Conservation (phyloP, 805 yeast species). For the Hanseniaspora mollemarum region DNA sequence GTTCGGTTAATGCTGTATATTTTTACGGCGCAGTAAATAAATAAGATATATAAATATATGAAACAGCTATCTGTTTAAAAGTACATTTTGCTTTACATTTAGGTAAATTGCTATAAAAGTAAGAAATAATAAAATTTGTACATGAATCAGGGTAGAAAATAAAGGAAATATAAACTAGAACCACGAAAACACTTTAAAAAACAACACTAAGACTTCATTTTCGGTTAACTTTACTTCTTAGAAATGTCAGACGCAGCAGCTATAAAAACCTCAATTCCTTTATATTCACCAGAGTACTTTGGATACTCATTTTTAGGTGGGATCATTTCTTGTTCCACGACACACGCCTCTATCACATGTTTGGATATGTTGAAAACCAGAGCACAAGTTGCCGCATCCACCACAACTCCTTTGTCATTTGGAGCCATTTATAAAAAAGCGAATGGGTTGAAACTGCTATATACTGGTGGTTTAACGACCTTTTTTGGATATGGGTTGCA, state of each 20-base stretch:
- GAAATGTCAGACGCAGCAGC: background rate
- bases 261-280: conserved; percentile 1
- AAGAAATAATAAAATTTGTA: background rate
- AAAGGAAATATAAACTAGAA: too few species aligned
- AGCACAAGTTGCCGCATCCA: conserved; percentile 65
- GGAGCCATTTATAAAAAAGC: conserved; percentile 1
- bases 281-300: conserved; percentile 23
- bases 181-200: too few species aligned
- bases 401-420: conserved; percentile 24
- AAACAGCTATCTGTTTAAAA: too few species aligned
- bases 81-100: too few species aligned
- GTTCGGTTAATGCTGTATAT: background rate
- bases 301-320: conserved; percentile 50
- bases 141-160: too few species aligned
- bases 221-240: too few species aligned
- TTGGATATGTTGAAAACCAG: conserved; percentile 89
- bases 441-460: conserved; percentile 65
- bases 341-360: conserved; percentile 88
- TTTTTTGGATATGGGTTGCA: conserved; percentile 86
- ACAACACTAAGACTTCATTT: too few species aligned
- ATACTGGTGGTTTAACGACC: conserved; percentile 87
- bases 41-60: too few species aligned
- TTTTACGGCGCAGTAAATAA: too few species aligned
- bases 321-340: conserved; percentile 85
- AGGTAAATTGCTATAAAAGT: background rate